A percentile compares a stretch with the other conserved stretches of the same genome.
phyloP scores from a whole-genome alignment of 1,139 yeast genomes.

The Kluyveromyces sp. region DNA sequence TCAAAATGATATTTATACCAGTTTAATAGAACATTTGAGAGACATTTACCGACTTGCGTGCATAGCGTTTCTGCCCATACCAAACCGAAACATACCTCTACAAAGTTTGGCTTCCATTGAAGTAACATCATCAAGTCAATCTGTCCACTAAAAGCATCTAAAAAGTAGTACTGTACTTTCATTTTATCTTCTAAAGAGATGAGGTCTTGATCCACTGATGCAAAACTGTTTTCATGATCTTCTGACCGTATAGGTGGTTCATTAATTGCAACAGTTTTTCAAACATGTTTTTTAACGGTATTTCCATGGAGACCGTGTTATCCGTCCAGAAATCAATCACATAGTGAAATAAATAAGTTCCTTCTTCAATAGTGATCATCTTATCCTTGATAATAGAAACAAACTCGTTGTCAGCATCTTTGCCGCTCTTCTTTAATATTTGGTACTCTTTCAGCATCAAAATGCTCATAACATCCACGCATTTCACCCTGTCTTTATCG shows the following conservation, averaged over 20 bases:
- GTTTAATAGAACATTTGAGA: constrained; percentile 40
- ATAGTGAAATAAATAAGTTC: constrained; percentile 42
- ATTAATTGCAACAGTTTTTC: constrained; percentile 41
- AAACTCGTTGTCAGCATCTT: constrained; percentile 13
- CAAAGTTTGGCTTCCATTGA: constrained; percentile 37
- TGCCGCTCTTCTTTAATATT: constrained; percentile 8
- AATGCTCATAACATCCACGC: constrained; percentile 55
- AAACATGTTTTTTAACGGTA: constrained; percentile 56
- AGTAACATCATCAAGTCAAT: constrained; percentile 38
- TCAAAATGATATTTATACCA: constrained; percentile 25
- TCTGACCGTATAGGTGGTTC: constrained; percentile 21
- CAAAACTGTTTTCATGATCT: constrained; percentile 25
- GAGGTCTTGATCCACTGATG: constrained; percentile 40
- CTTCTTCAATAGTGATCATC: constrained; percentile 21
- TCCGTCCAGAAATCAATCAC: constrained; percentile 65
- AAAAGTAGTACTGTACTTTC: constrained; percentile 51
- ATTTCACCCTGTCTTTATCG: constrained; percentile 42
- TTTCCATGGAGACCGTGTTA: constrained; percentile 62
- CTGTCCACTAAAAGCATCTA: constrained; percentile 48
- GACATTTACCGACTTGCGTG: constrained; percentile 57
- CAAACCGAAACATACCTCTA: constrained; percentile 38
- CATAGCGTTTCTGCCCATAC: constrained; percentile 58
- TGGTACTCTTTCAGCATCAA: constrained; percentile 49
- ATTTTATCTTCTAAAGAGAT: constrained; percentile 41
- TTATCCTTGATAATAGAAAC: constrained; percentile 15